Evolutionary conservation across 2,329 filamentous ascomycete species (phyloP).

Genomic region (Neurospora sp.): DNA sequence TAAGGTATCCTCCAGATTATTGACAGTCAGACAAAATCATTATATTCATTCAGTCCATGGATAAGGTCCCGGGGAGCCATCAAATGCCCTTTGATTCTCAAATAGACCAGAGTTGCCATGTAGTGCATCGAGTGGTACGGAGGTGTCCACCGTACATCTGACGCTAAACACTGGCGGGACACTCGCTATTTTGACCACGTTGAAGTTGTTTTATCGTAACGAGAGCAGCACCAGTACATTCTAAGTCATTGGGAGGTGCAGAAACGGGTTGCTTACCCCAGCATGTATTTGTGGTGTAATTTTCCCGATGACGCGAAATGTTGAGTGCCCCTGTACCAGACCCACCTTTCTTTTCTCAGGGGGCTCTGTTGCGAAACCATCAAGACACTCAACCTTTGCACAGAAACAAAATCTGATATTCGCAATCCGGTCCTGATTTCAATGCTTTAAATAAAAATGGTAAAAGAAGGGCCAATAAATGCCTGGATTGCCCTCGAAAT

Average conservation of each 20-base stretch:
- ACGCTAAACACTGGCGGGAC: neutral
- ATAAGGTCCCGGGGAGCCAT: too few relatives aligned
- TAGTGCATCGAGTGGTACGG: neutral
- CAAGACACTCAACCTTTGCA: neutral
- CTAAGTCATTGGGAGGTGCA: neutral
- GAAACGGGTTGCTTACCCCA: too few relatives aligned
- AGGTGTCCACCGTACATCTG: too few relatives aligned
- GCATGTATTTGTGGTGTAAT: neutral
- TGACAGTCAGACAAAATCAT: too few relatives aligned
- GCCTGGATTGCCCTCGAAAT: neutral
- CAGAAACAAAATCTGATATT: neutral
- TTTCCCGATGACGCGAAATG: neutral
- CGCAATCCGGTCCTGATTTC: accelerated
- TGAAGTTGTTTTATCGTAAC: accelerated
- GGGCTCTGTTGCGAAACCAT: neutral
- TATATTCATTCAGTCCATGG: too few relatives aligned
- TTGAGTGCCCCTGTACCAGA: neutral
- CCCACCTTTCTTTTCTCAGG: neutral
- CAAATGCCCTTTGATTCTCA: neutral
- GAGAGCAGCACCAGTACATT: accelerated
- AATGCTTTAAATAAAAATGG: accelerated
- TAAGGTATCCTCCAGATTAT: neutral
- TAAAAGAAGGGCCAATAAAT: accelerated
- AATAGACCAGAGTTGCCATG: neutral
- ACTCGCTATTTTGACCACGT: neutral